Evolutionary conservation across 2,329 filamentous ascomycete species (phyloP).

Genomic region (Pseudophaeomoniella oleicola): DNA sequence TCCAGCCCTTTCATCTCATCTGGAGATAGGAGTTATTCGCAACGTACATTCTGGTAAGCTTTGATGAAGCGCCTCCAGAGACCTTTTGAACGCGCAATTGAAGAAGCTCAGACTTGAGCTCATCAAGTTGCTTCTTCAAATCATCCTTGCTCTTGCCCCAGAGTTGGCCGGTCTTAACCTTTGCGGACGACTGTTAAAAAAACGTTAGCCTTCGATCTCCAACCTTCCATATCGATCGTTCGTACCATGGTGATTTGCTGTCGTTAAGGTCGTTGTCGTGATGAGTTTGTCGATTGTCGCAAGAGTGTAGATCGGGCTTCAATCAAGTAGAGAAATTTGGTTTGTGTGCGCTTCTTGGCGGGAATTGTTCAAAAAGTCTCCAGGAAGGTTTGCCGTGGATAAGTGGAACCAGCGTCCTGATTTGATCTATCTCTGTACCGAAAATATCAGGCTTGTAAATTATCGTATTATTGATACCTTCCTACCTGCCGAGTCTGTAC

Average conservation of each 20-base stretch:
- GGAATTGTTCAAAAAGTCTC: not conserved
- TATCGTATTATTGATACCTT: too few relatives aligned
- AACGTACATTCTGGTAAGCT: conserved; percentile 93
- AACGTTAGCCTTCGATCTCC: too few relatives aligned
- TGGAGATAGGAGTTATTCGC: conserved; percentile 5
- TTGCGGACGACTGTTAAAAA: conserved; percentile 44
- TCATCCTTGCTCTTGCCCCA: conserved; percentile 99
- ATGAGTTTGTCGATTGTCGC: conserved; percentile 19
- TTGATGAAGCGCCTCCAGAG: conserved; percentile 64
- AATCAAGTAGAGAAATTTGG: too few relatives aligned
- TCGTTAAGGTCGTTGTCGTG: conserved; percentile 26
- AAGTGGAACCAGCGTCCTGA: too few relatives aligned
- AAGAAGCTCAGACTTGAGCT: conserved; percentile 92
- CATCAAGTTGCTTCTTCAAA: conserved; percentile 83
- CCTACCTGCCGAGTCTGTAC: too few relatives aligned
- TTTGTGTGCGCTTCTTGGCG: not conserved
- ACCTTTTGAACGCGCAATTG: conserved; percentile 98
- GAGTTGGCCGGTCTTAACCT: conserved; percentile 91
- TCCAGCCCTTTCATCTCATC: conserved; percentile 2
- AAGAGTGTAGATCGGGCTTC: not conserved
- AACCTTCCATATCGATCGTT: conserved; percentile 7
- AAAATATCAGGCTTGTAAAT: too few relatives aligned
- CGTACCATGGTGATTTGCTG: conserved; percentile 29
- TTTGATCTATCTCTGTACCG: too few relatives aligned
- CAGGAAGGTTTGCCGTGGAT: not conserved